Evolutionary conservation across 441 rosid genomes (phyloP).

Genomic region (Breynia disticha): DNA sequence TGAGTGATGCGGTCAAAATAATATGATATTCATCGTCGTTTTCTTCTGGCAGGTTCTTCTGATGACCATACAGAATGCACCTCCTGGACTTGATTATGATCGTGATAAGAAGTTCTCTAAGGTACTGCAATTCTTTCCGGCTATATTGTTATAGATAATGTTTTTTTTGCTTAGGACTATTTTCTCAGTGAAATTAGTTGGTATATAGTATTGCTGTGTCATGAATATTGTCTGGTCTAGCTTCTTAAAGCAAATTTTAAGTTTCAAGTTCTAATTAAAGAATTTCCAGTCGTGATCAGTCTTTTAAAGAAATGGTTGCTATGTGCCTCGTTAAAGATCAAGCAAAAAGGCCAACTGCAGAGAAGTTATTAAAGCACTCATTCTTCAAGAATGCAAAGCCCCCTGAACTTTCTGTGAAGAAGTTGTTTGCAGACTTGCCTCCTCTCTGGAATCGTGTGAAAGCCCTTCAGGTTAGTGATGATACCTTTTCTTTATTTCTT

Average conservation of each 20-base stretch:
- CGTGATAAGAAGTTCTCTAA: conserved; percentile 90
- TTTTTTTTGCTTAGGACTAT: conserved; percentile 4
- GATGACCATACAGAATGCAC: conserved; percentile 99
- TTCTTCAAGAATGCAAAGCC: conserved; percentile 88
- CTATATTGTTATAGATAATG: conserved; percentile 1
- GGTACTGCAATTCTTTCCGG: conserved; percentile 38
- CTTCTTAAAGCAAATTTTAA: background rate
- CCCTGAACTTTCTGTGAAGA: conserved; percentile 78
- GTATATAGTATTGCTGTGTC: conserved; percentile 4
- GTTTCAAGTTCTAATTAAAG: conserved; percentile 53
- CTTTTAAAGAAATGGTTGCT: conserved; percentile 98
- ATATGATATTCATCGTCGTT: conserved; percentile 21
- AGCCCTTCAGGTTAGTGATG: conserved; percentile 87
- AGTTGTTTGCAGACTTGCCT: conserved; percentile 67
- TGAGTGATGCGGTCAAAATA: no score
- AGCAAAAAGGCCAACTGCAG: conserved; percentile 81
- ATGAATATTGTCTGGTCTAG: background rate
- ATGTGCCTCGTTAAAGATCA: conserved; percentile 99
- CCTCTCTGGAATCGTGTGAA: conserved; percentile 91
- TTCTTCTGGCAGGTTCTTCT: conserved; percentile 68
- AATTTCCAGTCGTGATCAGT: conserved; percentile 91
- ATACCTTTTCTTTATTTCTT: conserved; percentile 15
- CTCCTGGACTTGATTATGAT: conserved; percentile 92
- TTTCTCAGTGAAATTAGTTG: conserved; percentile 2
- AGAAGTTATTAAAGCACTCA: conserved; percentile 72